A percentile compares a stretch with the other conserved stretches of the same genome.
Evolutionary conservation across 805 yeast species (phyloP).

Genomic region (Starmerella roubikii): DNA sequence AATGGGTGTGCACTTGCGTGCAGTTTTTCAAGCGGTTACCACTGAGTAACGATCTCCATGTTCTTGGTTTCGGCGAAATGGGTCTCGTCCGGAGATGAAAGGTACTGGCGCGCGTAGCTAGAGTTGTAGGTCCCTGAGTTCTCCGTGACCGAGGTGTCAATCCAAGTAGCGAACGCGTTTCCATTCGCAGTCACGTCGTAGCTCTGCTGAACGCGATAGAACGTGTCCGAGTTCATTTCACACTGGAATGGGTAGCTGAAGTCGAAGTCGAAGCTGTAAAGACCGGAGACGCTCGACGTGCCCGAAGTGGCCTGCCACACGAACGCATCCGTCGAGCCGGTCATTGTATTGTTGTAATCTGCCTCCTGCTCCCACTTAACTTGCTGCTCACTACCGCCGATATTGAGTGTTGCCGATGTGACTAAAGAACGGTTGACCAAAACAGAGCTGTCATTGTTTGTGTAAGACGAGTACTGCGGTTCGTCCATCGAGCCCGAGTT

Average conservation of each 20-base stretch:
- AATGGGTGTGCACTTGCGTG: too few relatives aligned
- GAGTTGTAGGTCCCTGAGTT: slow-evolving; percentile 4
- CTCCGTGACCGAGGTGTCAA: slow-evolving; percentile 12
- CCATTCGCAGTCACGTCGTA: slow-evolving; percentile 5
- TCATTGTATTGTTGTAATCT: slow-evolving; percentile 10
- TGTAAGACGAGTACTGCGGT: slow-evolving; percentile 2
- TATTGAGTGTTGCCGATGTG: slow-evolving; percentile 12
- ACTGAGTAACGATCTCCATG: slow-evolving; percentile 3
- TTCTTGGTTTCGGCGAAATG: slow-evolving; percentile 15
- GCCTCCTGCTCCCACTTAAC: slow-evolving; percentile 16
- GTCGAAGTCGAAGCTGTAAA: slow-evolving; percentile 1
- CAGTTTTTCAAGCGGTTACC: too few relatives aligned
- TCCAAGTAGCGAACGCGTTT: slow-evolving; percentile 13
- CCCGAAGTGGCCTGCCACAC: slow-evolving; percentile 16
- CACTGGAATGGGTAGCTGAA: slow-evolving; percentile 14
- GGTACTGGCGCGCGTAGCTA: slow-evolving; percentile 10
- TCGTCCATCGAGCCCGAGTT: slow-evolving; percentile 12
- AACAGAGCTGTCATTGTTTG: neutral
- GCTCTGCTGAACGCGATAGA: slow-evolving; percentile 15
- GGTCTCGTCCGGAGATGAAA: slow-evolving; percentile 8
- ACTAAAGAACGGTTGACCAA: slow-evolving; percentile 5
- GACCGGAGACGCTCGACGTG: slow-evolving; percentile 10
- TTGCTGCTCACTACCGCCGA: slow-evolving; percentile 14
- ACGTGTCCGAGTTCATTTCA: slow-evolving; percentile 1
- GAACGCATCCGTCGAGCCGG: slow-evolving; percentile 1